These are phyloP conservation scores for Lathyrus tuberosus DNA, from an alignment of 306 rosid species.

Conservation along the genomic window DNA sequence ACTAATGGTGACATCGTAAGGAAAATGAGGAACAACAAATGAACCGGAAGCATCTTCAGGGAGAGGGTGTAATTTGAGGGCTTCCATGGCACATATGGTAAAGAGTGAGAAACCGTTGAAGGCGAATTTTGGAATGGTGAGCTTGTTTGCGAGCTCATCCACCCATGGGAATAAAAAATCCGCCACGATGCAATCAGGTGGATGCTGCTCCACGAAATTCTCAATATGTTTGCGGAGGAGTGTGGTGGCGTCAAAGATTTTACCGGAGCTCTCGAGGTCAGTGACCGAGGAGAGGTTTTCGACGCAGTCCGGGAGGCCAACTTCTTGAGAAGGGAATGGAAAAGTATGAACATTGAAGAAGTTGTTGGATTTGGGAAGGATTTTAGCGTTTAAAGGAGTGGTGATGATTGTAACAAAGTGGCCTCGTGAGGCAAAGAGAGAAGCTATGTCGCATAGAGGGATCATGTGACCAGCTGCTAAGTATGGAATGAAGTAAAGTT, in stretches of 20 bases:
- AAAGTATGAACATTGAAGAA: conserved; percentile 25
- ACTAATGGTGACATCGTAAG: conserved; percentile 33
- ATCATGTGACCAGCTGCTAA: conserved; percentile 44
- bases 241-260: background rate
- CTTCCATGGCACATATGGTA: conserved; percentile 35
- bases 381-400: conserved; percentile 41
- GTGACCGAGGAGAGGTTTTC: conserved; percentile 9
- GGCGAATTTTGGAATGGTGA: conserved; percentile 30
- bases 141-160: conserved; percentile 33
- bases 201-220: conserved; percentile 29
- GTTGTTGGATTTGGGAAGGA: background rate
- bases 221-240: conserved; percentile 32
- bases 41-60: background rate
- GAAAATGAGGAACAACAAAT: conserved; percentile 28
- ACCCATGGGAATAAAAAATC: conserved; percentile 43
- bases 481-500: conserved; percentile 50
- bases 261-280: background rate
- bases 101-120: conserved; percentile 42
- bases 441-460: conserved; percentile 47
- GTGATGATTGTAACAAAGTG: conserved; percentile 49
- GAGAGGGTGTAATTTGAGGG: conserved; percentile 5
- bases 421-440: conserved; percentile 44
- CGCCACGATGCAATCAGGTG: conserved; percentile 41
- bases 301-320: conserved; percentile 42
- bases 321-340: conserved; percentile 38